Evolutionary conservation across 2,329 filamentous ascomycete genomes (phyloP).

Genomic region (Mycosphaerella arachidis): DNA sequence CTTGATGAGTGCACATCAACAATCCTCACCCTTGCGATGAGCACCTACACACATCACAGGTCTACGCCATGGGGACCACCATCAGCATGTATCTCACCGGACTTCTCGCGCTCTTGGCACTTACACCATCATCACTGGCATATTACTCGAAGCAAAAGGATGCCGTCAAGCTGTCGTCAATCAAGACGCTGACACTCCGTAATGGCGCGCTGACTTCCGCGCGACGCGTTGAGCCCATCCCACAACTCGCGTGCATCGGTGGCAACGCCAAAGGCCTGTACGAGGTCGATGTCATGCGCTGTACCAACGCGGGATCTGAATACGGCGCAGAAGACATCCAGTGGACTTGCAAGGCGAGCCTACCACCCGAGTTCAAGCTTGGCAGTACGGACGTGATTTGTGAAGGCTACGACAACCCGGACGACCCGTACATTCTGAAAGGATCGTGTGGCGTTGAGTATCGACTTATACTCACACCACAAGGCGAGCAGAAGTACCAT

Average conservation of each 20-base stretch:
- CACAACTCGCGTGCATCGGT: slow-evolving; percentile 69
- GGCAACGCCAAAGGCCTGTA: slow-evolving; percentile 59
- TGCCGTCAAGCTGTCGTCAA: slow-evolving; percentile 54
- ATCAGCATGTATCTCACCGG: slow-evolving; percentile 7
- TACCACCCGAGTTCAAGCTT: slow-evolving; percentile 64
- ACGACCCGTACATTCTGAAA: slow-evolving; percentile 82
- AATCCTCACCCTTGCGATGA: neutral
- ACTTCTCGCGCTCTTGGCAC: slow-evolving; percentile 11
- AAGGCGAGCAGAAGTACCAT: slow-evolving; percentile 46
- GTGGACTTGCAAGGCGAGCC: slow-evolving; percentile 76
- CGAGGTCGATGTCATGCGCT: slow-evolving; percentile 77
- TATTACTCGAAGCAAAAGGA: slow-evolving; percentile 26
- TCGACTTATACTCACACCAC: slow-evolving; percentile 68
- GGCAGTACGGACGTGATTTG: slow-evolving; percentile 86
- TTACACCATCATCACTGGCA: slow-evolving; percentile 8
- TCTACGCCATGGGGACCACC: neutral
- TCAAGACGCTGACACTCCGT: slow-evolving; percentile 75
- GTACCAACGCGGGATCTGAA: slow-evolving; percentile 75
- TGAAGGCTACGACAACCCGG: slow-evolving; percentile 72
- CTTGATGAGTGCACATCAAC: neutral
- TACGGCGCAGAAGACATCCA: slow-evolving; percentile 79
- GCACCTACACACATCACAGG: neutral
- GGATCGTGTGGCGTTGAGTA: slow-evolving; percentile 95
- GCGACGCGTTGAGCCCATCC: slow-evolving; percentile 70
- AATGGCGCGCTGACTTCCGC: slow-evolving; percentile 64